Conservation (phyloP, 495 filamentous ascomycete genomes). For the Penicillium tannophilum region DNA sequence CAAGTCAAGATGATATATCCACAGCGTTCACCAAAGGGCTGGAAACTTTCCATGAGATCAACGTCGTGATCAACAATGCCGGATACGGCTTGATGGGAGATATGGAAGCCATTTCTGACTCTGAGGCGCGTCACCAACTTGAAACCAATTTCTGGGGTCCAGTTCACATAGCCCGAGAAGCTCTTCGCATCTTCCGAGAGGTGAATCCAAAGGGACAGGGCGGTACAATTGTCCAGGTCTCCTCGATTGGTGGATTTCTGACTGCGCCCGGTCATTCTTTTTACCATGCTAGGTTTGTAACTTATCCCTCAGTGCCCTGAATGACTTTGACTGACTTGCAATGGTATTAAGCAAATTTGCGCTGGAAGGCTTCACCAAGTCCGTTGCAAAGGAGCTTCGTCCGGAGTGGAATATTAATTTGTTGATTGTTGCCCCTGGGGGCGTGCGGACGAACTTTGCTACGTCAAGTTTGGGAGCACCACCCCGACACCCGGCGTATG, state of each 20-base stretch:
- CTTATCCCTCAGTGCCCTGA: background rate
- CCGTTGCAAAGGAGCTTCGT: slow-evolving; percentile 50
- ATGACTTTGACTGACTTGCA: background rate
- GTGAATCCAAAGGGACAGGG: slow-evolving; percentile 31
- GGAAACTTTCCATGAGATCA: slow-evolving; percentile 47
- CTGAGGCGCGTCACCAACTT: slow-evolving; percentile 40
- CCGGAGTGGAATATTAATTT: slow-evolving; percentile 48
- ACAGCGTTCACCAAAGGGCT: slow-evolving; percentile 39
- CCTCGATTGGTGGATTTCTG: slow-evolving; percentile 52
- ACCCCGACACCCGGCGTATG: slow-evolving; percentile 26
- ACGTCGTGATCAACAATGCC: slow-evolving; percentile 61
- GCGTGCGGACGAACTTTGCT: slow-evolving; percentile 28
- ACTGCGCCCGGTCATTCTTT: slow-evolving; percentile 50
- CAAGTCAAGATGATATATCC: slow-evolving; percentile 38
- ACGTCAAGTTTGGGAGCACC: slow-evolving; percentile 15
- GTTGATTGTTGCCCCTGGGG: slow-evolving; percentile 26
- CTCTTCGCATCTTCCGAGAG: slow-evolving; percentile 22
- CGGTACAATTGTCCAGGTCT: slow-evolving; percentile 56
- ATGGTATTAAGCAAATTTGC: slow-evolving; percentile 46
- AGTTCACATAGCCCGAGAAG: slow-evolving; percentile 40
- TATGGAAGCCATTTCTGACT: slow-evolving; percentile 45
- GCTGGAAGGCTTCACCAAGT: slow-evolving; percentile 59
- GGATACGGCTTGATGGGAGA: slow-evolving; percentile 50
- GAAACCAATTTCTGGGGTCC: slow-evolving; percentile 58
- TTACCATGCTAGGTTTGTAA: slow-evolving; percentile 49